Base-by-base conservation (phyloP, 2,329 filamentous ascomycete species). In the Phoma herbarum region DNA sequence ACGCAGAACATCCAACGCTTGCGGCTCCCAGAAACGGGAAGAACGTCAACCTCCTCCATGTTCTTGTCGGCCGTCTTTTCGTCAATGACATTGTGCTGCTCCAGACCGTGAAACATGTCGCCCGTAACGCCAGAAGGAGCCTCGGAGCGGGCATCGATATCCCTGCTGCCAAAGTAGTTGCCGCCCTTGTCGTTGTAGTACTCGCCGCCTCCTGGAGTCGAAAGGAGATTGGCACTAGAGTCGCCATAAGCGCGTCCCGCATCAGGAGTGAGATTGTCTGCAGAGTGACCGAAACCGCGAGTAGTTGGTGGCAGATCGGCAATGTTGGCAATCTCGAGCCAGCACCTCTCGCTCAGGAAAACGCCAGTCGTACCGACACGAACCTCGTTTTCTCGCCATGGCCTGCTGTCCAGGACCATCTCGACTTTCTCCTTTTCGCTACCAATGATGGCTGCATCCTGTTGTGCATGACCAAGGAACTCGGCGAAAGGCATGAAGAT, bases 101-200 rank as follows among this genome's bases (percentile, higher is more conserved):
- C 94, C 8, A 98, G 84, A 70, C 97, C 97, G 72, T 93, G 92
- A 84, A 99, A 99, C 94, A 99, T 97, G 75, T 99, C 95, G 8
- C 95, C 66, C 20, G 93, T 91, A 74, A 97, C 90, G 6, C 92
- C 93, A n/a, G 94, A 97, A 4, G 93, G 94, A 8, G 94, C 93
- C 50, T 99, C 95, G 28, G 95, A 98, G 42, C 93, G 92, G 8
- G 88, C 83, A 74, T 99, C 95, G 10, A 90, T 76, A 57, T 96
- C 93, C 49, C 89, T 85, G 67, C 83, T 88, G 52, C 90, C 90
- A 69, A 97, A 97, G 74, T 97, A 97, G 22, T 88, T 90, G 2
- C 85, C 88, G 60, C 88, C 86, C 75, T 93, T 92, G 76, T 97
- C 93, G 59, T 90, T 86, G 33, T 84, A 83, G 70, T 89, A 90